A percentile compares a stretch with the other conserved stretches of the same genome.
phyloP scores from a whole-genome alignment of 768 basidiomycete genomes.

The Rhodotorula babjevae region DNA sequence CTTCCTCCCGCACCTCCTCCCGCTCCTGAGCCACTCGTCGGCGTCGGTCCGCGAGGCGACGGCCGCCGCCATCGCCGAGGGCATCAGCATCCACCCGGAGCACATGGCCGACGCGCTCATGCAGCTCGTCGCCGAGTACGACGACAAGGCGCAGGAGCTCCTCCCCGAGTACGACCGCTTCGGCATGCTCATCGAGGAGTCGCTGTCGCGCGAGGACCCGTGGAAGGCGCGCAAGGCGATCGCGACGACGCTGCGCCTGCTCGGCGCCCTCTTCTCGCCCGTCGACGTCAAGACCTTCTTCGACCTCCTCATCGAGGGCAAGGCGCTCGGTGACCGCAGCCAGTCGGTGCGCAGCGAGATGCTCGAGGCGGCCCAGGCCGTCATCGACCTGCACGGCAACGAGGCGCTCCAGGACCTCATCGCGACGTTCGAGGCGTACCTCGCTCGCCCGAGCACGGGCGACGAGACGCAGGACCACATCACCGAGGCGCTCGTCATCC shows the following conservation, averaged over 20 bases:
- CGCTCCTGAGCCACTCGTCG: constrained; percentile 72
- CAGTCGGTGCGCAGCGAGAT: constrained; percentile 77
- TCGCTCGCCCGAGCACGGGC: constrained; percentile 52
- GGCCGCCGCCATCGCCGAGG: constrained; percentile 70
- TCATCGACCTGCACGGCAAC: constrained; percentile 79
- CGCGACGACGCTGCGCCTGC: constrained; percentile 60
- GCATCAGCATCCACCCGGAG: constrained; percentile 67
- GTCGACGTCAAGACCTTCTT: constrained; percentile 68
- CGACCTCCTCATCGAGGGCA: constrained; percentile 74
- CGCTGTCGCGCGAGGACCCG: constrained; percentile 72
- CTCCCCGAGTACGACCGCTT: constrained; percentile 88
- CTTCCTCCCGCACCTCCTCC: constrained; percentile 59
- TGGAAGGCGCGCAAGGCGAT: constrained; percentile 77
- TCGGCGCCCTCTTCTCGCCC: constrained; percentile 64
- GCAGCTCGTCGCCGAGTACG: constrained; percentile 66
- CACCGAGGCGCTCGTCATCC: constrained; percentile 89
- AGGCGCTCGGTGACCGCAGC: constrained; percentile 79
- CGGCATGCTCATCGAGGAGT: constrained; percentile 86
- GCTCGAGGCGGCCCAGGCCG: constrained; percentile 68
- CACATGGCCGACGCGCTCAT: constrained; percentile 51
- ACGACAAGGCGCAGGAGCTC: constrained; percentile 81
- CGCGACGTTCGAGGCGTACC: constrained; percentile 70
- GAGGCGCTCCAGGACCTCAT: constrained; percentile 68
- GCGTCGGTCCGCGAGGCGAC: constrained; percentile 70
- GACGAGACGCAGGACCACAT: constrained; percentile 68